A percentile compares a stretch with the other conserved stretches of the same genome.
Conservation (phyloP, 176 grass and related monocot species). For the Aechmea fasciata region DNA sequence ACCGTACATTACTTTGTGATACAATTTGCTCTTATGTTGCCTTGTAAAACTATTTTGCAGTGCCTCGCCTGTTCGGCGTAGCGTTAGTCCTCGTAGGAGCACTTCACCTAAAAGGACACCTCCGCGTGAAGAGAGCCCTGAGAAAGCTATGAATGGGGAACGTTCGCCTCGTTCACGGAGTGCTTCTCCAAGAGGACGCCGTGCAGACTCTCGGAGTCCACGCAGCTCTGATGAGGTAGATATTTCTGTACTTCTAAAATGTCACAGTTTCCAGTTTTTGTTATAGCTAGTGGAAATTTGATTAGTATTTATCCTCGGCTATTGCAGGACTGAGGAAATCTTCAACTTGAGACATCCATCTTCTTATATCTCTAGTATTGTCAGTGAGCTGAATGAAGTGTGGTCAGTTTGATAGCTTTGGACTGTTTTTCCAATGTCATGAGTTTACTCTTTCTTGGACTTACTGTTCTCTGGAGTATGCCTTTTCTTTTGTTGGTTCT, state of each 20-base stretch:
- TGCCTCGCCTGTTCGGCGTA: constrained; percentile 43
- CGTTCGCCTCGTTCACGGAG: constrained; percentile 9
- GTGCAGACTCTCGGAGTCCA: constrained; percentile 17
- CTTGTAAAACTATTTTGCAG: constrained; percentile 13
- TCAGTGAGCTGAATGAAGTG: background rate
- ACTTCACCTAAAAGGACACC: constrained; percentile 1
- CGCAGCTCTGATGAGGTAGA: constrained; percentile 17
- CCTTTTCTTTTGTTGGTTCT: background rate
- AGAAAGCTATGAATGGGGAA: background rate
- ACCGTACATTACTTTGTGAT: too few relatives aligned
- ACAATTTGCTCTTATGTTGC: too few relatives aligned
- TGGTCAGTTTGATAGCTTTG: background rate
- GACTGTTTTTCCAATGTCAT: background rate
- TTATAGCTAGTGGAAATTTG: background rate
- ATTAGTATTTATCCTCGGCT: background rate
- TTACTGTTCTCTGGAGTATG: background rate
- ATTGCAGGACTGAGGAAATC: background rate
- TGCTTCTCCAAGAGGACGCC: constrained; percentile 12
- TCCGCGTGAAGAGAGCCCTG: constrained; percentile 5
- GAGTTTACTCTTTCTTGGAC: background rate
- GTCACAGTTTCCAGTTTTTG: background rate
- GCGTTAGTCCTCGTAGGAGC: constrained; percentile 23
- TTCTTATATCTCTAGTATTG: background rate
- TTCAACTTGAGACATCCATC: background rate
- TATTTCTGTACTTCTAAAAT: background rate